These are phyloP conservation scores for Cladorrhinum sp. DNA, from an alignment of 2,329 filamentous ascomycete species.

Conservation along the genomic window DNA sequence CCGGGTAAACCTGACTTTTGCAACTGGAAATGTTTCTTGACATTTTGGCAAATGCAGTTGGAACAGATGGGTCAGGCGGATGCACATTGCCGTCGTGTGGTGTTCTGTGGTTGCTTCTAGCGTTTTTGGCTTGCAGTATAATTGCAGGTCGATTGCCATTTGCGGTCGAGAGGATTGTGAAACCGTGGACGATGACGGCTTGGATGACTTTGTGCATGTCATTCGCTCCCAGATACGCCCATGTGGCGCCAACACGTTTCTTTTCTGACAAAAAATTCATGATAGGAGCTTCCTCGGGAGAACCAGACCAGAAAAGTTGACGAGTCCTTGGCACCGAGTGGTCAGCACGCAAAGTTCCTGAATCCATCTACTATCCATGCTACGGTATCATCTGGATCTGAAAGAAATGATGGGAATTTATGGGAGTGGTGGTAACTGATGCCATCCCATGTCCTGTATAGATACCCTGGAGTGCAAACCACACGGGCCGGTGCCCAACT, in stretches of 20 bases:
- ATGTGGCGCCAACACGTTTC: conserved; percentile 3
- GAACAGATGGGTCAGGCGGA: conserved; percentile 3
- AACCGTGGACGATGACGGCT: conserved; percentile 4
- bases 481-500: background rate
- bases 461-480: too few relatives aligned
- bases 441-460: too few relatives aligned
- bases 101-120: background rate
- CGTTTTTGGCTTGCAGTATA: background rate
- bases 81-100: background rate
- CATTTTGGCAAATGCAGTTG: conserved; percentile 10
- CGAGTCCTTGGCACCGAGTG: background rate
- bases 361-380: background rate
- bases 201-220: background rate
- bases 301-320: background rate
- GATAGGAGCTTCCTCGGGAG: background rate
- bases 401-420: too few relatives aligned
- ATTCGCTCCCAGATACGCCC: conserved; percentile 5
- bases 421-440: too few relatives aligned
- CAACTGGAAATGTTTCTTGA: conserved; percentile 11
- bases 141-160: conserved; percentile 5
- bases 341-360: conserved; percentile 1
- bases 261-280: background rate
- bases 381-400: background rate
- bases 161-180: conserved; percentile 16
- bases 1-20: conserved; percentile 10